Evolutionary conservation across 139 green algal species (phyloP).

Genomic region (Tetraselmis chui): DNA sequence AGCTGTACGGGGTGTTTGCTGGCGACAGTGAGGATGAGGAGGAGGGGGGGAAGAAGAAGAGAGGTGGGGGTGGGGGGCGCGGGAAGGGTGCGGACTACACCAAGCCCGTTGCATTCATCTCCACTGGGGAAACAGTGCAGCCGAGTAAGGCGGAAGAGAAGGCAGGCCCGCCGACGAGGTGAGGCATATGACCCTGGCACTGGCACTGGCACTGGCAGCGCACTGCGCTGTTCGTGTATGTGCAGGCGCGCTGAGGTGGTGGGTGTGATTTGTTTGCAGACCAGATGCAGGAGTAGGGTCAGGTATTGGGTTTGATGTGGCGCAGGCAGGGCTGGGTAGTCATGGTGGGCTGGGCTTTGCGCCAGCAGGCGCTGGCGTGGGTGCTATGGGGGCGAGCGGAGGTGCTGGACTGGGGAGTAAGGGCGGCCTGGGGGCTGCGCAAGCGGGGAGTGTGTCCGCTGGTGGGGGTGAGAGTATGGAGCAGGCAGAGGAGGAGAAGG

Average conservation of each 20-base stretch:
- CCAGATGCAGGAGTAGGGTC: too few relatives aligned
- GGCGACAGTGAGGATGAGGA: constrained; percentile 31
- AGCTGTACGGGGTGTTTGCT: constrained; percentile 80
- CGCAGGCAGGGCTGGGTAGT: not conserved
- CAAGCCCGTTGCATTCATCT: constrained; percentile 79
- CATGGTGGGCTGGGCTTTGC: constrained; percentile 19
- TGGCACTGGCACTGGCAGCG: not conserved
- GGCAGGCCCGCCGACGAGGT: not conserved
- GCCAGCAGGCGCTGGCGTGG: constrained; percentile 5
- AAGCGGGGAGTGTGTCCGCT: constrained; percentile 12
- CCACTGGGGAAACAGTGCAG: constrained; percentile 40
- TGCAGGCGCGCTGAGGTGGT: too few relatives aligned
- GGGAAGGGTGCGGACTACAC: constrained; percentile 40
- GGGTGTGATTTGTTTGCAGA: too few relatives aligned
- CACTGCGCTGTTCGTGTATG: too few relatives aligned
- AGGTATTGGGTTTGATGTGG: not conserved
- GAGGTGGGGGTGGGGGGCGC: constrained; percentile 11
- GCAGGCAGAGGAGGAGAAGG: constrained; percentile 21
- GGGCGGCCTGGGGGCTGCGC: too few relatives aligned
- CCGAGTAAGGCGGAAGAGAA: not conserved
- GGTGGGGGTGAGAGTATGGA: not conserved
- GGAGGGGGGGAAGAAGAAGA: constrained; percentile 16
- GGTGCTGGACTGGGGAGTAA: too few relatives aligned
- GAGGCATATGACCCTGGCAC: too few relatives aligned
- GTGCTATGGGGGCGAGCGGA: too few relatives aligned